Evolutionary conservation across 352 stramenopile species (phyloP), one percentile per base, ranked within the genome.

Genomic region (Phytopythium ostracodes): DNA sequence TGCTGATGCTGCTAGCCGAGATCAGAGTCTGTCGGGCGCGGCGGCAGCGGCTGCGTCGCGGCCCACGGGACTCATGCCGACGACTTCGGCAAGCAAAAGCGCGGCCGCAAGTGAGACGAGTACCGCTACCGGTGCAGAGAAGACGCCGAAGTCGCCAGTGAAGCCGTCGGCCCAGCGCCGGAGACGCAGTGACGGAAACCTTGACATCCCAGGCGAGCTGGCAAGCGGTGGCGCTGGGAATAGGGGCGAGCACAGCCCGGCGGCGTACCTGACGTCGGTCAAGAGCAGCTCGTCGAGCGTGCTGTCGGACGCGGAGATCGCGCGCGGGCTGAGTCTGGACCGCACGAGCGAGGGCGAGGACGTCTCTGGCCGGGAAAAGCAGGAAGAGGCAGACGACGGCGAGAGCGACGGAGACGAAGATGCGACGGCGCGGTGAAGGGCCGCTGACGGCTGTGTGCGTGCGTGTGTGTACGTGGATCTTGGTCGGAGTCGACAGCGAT

Each of bases 261-360:
- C 22, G 12, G 55, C 35, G 12, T 60, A 60, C 55, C 36, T 60
- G 15, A 6, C 55, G 17, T 72, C 80, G 43, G 79, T 77, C 54
- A 73, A 81, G 56, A 74, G 65, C 44, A 73, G 50, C 24, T 71
- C 76, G 9, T 76, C 76, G 5, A 86, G 76, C 51, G 76, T 88
- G 25, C 62, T 88, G 15, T 80, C 79, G 12, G 79, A 88, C 43
- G 63, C 64, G 7, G 79, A 88, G 63, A 66, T 88, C 27, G 64
- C 72, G 42, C 76, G 67, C 44, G 70, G 80, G 56, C 70, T 88
- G 29, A 79, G 75, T 66, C 70, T 78, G 31, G 62, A 77, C 25
- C 61, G 68, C 33, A 50, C 64, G 10, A 86, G 79, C 59, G 78
- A 88, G 22, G 64, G 73, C 24, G 70, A 76, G n/a, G 42, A 57